phyloP scores from a whole-genome alignment of 805 yeast species.

The Myxozyma nipponensis region DNA sequence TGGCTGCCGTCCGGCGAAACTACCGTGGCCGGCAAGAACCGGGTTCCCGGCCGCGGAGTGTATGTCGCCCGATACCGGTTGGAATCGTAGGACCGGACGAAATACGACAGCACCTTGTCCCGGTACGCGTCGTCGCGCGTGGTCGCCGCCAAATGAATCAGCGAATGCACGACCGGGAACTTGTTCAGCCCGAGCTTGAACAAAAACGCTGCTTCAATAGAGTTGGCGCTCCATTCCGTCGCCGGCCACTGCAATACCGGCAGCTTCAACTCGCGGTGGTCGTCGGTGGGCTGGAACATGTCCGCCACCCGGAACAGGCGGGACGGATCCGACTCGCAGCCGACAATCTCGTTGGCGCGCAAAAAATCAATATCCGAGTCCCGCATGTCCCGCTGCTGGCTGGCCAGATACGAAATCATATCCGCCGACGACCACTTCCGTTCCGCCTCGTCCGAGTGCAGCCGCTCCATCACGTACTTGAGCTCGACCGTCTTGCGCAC shows the following conservation, averaged over 20 bases:
- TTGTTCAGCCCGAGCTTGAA: slow-evolving; percentile 34
- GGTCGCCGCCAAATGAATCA: slow-evolving; percentile 27
- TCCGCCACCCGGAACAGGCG: slow-evolving; percentile 28
- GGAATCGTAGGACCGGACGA: slow-evolving; percentile 29
- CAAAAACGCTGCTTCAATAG: slow-evolving; percentile 35
- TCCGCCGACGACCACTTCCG: slow-evolving; percentile 39
- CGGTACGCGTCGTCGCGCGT: slow-evolving; percentile 15
- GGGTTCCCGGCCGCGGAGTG: slow-evolving; percentile 1
- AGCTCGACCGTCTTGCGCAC: slow-evolving; percentile 41
- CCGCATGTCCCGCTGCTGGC: slow-evolving; percentile 31
- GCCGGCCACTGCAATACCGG: slow-evolving; percentile 33
- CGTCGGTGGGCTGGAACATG: slow-evolving; percentile 36
- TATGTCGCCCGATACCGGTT: slow-evolving; percentile 28
- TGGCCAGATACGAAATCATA: slow-evolving; percentile 36
- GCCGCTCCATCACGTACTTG: slow-evolving; percentile 37
- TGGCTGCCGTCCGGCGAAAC: slow-evolving; percentile 16
- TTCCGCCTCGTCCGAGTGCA: slow-evolving; percentile 29
- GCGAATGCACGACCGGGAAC: slow-evolving; percentile 30
- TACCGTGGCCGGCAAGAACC: slow-evolving; percentile 28
- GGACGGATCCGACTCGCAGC: slow-evolving; percentile 22
- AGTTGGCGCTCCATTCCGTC: slow-evolving; percentile 29
- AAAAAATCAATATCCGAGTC: slow-evolving; percentile 36
- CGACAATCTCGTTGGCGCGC: slow-evolving; percentile 34
- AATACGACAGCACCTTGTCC: slow-evolving; percentile 34
- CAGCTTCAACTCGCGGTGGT: slow-evolving; percentile 32